phyloP scores from a whole-genome alignment of 768 basidiomycete genomes.

The Pulveroboletus sp. region DNA sequence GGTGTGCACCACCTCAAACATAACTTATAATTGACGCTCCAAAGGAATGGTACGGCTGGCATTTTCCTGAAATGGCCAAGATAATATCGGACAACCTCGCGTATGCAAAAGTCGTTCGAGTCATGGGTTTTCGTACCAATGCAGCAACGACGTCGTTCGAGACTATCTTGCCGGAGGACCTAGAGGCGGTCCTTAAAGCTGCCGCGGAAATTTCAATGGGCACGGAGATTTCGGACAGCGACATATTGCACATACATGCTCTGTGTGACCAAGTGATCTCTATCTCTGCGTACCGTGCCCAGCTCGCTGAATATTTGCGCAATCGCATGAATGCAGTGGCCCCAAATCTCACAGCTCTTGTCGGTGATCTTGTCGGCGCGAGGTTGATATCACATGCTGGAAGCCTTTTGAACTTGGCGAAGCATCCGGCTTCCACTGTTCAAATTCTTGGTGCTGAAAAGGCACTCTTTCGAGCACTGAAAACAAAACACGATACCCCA shows the following conservation, averaged over 20 bases:
- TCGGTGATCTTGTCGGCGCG: conserved; percentile 76
- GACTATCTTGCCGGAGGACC: conserved; percentile 91
- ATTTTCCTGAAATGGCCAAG: conserved; percentile 99
- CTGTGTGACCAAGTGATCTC: conserved; percentile 98
- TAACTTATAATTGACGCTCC: conserved; percentile 1
- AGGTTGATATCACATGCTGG: conserved; percentile 74
- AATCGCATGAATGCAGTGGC: conserved; percentile 99
- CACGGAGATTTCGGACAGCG: conserved; percentile 96
- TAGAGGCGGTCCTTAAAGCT: conserved; percentile 91
- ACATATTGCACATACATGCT: conserved; percentile 95
- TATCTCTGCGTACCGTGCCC: conserved; percentile 90
- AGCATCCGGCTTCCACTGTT: conserved; percentile 77
- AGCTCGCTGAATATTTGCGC: conserved; percentile 93
- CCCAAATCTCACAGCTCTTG: conserved; percentile 88
- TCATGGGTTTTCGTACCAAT: conserved; percentile 98
- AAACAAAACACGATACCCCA: conserved; percentile 91
- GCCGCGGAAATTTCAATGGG: conserved; percentile 99
- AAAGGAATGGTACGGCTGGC: conserved; percentile 99
- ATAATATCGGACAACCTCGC: conserved; percentile 97
- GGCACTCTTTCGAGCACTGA: conserved; percentile 71
- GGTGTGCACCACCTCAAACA: conserved; percentile 11
- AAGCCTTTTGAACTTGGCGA: conserved; percentile 65
- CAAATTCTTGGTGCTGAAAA: conserved; percentile 79
- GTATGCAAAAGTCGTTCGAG: conserved; percentile 90
- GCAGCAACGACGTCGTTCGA: conserved; percentile 84